These are phyloP conservation scores for Cryptococcus sp. DNA, from an alignment of 1,284 basidiomycete species.

Conservation along the genomic window DNA sequence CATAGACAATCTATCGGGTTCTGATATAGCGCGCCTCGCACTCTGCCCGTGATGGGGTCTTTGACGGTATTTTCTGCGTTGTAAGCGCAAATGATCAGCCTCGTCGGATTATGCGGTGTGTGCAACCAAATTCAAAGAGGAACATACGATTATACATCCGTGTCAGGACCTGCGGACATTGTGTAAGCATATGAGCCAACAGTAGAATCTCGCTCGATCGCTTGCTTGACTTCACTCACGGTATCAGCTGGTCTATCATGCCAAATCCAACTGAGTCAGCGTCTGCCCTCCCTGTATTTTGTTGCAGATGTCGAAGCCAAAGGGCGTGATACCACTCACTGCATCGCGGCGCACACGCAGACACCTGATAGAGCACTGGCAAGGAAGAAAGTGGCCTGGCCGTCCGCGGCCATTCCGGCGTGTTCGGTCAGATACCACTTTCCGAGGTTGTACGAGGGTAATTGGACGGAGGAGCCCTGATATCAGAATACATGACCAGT, in stretches of 20 bases:
- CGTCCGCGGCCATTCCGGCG: constrained; percentile 69
- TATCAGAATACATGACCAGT: not conserved
- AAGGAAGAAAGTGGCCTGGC: constrained; percentile 81
- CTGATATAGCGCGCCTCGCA: constrained; percentile 77
- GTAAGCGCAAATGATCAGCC: constrained; percentile 4
- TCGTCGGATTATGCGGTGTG: not conserved
- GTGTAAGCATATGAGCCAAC: constrained; percentile 3
- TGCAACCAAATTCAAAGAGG: not conserved
- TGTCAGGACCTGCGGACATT: constrained; percentile 69
- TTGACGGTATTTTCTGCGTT: constrained; percentile 66
- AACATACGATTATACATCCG: constrained; percentile 84
- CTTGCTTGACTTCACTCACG: constrained; percentile 6
- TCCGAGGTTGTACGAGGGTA: constrained; percentile 92
- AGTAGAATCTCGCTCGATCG: not conserved
- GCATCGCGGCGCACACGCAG: constrained; percentile 90
- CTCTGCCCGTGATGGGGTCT: constrained; percentile 68
- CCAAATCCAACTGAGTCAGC: constrained; percentile 3
- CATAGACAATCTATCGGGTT: constrained; percentile 94
- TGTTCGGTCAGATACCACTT: constrained; percentile 70
- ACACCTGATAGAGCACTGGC: constrained; percentile 87
- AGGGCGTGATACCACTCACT: constrained; percentile 58
- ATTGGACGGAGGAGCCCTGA: constrained; percentile 71
- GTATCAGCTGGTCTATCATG: constrained; percentile 38
- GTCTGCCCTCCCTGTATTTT: not conserved
- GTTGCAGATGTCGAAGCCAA: not conserved